phyloP scores from a whole-genome alignment of 345 rosid genomes.

The Citrus mangshanensis region DNA sequence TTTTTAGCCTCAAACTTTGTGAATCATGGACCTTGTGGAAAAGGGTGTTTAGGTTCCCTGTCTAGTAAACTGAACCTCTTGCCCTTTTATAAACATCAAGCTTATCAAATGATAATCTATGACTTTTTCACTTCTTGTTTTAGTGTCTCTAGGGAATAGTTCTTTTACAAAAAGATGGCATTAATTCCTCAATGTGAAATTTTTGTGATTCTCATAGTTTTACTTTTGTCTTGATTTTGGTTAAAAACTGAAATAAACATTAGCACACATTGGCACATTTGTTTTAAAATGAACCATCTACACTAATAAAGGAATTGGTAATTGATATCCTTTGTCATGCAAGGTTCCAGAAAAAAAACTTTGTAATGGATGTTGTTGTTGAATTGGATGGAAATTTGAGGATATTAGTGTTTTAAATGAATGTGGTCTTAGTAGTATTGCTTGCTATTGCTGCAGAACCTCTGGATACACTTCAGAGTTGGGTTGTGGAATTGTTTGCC shows the following conservation, averaged over 20 bases:
- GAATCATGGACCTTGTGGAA: background rate
- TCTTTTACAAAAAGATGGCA: background rate
- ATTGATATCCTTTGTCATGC: background rate
- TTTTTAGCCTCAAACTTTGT: background rate
- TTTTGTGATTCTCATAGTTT: background rate
- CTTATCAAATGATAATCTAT: background rate
- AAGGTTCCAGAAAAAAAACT: background rate
- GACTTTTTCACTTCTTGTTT: background rate
- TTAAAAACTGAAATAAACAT: background rate
- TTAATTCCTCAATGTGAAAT: background rate
- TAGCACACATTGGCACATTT: background rate
- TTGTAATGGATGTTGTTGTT: background rate
- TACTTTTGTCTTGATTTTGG: background rate
- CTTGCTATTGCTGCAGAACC: constrained; percentile 57
- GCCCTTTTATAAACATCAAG: background rate
- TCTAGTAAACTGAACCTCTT: background rate
- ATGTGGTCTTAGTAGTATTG: background rate
- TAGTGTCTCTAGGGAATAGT: background rate
- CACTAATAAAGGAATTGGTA: background rate
- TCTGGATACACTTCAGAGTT: constrained; percentile 80
- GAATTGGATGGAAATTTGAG: constrained; percentile 5
- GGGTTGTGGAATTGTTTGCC: constrained; percentile 82
- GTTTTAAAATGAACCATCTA: background rate
- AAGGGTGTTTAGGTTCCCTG: background rate
- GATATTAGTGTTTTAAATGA: background rate